Base-by-base conservation (phyloP, 1,139 yeast species). In the Diutina sp. region DNA sequence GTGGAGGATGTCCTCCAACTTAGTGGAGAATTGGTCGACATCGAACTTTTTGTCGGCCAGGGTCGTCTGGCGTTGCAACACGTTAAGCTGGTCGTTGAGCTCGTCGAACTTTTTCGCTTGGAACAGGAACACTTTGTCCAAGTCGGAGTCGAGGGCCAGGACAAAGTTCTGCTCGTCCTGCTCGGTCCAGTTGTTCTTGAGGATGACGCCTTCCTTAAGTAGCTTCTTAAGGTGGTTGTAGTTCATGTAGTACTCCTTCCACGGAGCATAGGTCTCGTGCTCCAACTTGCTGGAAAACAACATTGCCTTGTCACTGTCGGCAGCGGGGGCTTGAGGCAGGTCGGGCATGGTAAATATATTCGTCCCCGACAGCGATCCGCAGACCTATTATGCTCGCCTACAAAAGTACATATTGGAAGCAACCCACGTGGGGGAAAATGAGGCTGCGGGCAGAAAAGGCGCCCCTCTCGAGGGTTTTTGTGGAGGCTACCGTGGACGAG, bases 51-150 rank as follows among this genome's bases (percentile, higher is more conserved):
- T 67, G 25, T 57, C 51, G 16, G 66, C 64, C 11, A 64, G 60
- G 59, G 73, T 73, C 57, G 77, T 65, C 71, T 72, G 63, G 14
- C 61, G 60, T 67, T 91, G 97, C 61, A 90, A 73, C 45, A 72
- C 74, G 56, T 83, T 77, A 62, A 91, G 80, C 61, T 79, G 78
- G 50, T 79, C 81, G 68, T 85, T 83, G 63, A 93, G 75, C 60
- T 82, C 83, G 58, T 83, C 83, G 69, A 85, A 93, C 68, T 84
- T 85, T 54, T 80, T 72, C 50, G 80, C 76, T 67, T 91, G 97
- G 70, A 93, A 93, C 18, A 87, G 75, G 70, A 90, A 93, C n/a
- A 93, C 98, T 71, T 90, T 90, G 67, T 91, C 97, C 61, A 93
- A 77, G 67, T 91, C 96, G 41, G 78, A 73, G 69, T 93, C 98